phyloP scores from a whole-genome alignment of 495 filamentous ascomycete genomes.

The Haplographium delicatum region DNA sequence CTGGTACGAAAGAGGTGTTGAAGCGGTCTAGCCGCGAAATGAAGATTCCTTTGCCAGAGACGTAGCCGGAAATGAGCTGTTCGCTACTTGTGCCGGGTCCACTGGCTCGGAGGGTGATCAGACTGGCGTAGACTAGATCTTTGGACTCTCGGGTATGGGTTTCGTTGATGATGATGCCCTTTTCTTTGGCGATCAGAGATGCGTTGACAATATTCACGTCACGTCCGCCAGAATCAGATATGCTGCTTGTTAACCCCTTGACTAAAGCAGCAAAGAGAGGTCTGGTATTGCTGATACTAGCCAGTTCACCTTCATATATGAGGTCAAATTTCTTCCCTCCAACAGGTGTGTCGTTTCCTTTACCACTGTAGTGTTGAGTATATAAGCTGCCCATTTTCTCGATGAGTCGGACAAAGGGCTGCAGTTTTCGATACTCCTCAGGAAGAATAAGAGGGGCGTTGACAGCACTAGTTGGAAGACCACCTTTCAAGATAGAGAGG shows the following conservation, averaged over 20 bases:
- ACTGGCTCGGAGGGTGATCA: constrained; percentile 48
- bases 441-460: constrained; percentile 70
- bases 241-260: constrained; percentile 57
- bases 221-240: constrained; percentile 50
- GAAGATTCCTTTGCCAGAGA: constrained; percentile 48
- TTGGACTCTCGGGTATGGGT: constrained; percentile 46
- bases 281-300: constrained; percentile 56
- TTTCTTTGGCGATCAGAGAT: constrained; percentile 58
- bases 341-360: constrained; percentile 22
- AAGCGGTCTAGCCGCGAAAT: constrained; percentile 64
- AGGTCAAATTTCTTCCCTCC: constrained; percentile 61
- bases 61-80: constrained; percentile 62
- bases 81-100: constrained; percentile 15
- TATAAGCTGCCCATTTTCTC: constrained; percentile 67
- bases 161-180: constrained; percentile 65
- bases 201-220: constrained; percentile 76
- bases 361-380: constrained; percentile 59
- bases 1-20: constrained; percentile 55
- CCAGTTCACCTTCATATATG: constrained; percentile 61
- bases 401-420: constrained; percentile 62
- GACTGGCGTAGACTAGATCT: constrained; percentile 49
- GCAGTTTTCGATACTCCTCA: constrained; percentile 63
- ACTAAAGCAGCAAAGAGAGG: constrained; percentile 66
- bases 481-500: constrained; percentile 57
- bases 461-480: constrained; percentile 62